Evolutionary conservation across 2,329 filamentous ascomycete genomes (phyloP).

Genomic region (Diplodia mutila): DNA sequence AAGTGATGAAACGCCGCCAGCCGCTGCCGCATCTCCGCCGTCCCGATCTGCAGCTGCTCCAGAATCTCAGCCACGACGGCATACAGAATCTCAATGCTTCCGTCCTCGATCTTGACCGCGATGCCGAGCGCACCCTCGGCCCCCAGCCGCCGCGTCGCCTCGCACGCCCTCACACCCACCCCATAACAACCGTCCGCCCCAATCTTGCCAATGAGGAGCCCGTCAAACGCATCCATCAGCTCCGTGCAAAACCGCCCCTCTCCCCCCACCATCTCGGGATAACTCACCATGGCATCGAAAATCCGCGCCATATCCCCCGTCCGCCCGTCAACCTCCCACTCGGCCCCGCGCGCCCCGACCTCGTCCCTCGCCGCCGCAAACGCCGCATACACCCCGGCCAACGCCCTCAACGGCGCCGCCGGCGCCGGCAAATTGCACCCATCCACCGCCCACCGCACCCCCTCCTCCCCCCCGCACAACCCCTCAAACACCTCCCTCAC

Average conservation of each 20-base stretch:
- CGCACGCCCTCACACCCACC: conserved; percentile 47
- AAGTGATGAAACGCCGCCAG: conserved; percentile 42
- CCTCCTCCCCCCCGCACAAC: conserved; percentile 36
- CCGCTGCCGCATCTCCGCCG: conserved; percentile 34
- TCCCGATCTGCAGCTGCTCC: conserved; percentile 48
- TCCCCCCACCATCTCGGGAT: conserved; percentile 53
- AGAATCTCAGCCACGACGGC: conserved; percentile 51
- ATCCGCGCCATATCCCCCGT: conserved; percentile 39
- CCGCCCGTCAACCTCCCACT: conserved; percentile 1
- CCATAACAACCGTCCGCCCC: conserved; percentile 57
- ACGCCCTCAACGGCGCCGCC: conserved; percentile 43
- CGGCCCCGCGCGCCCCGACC: conserved; percentile 25
- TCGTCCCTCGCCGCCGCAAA: conserved; percentile 43
- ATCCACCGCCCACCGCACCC: conserved; percentile 50
- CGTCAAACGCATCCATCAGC: conserved; percentile 48
- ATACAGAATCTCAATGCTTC: conserved; percentile 50
- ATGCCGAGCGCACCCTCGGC: conserved; percentile 48
- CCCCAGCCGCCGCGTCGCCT: conserved; percentile 40
- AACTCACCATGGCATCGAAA: conserved; percentile 48
- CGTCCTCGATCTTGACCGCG: conserved; percentile 56
- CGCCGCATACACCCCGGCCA: conserved; percentile 43
- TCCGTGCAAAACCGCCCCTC: conserved; percentile 53
- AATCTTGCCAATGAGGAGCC: conserved; percentile 51
- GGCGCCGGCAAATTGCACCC: conserved; percentile 56
- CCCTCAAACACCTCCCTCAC: conserved; percentile 38